Evolutionary conservation across 1,139 yeast genomes (phyloP), one percentile per base, ranked within the genome.

Genomic region (Pichia sp.): DNA sequence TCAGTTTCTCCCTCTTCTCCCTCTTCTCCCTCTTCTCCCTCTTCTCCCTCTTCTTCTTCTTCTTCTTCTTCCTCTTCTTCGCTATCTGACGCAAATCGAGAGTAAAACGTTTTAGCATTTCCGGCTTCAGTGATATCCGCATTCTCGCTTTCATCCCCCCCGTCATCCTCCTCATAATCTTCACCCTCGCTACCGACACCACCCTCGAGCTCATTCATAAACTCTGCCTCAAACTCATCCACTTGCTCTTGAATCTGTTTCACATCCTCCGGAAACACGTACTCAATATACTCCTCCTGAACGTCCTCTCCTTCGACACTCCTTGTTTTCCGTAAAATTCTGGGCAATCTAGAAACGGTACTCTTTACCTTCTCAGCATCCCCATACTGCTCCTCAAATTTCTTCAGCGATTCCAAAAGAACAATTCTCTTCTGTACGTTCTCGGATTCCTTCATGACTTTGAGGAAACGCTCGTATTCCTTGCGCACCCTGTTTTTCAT

Each of bases 301-400:
- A 66, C 68, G 1, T 83, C 85, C 57, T 75, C 76, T 4, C 24
- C 24, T 20, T 55, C 61, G 40, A 71, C 69, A 7, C 68, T 68
- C 48, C 73, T 73, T 42, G 78, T 73, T 62, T 76, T 78, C 61
- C 77, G 82, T 17, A 80, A 80, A 29, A 79, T 70, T 10, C 75
- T 72, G 0, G 97, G 97, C 52, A 83, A 67, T 62, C 83, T 80
- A 30, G 70, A 67, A 5, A 67, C 68, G 8, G 85, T 77, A 7
- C 56, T 63, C 2, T 65, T 65, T 17, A 70, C 61, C 0, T 79
- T 62, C 4, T 71, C 74, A 0, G 62, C 68, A 24, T 73, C 70
- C 0, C 97, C 97, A 65, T 89, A 82, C 1, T 70, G 71, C 42
- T 70, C 64, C 64, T 91, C 97, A 69, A 87, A 91, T 54, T 77